Conservation (phyloP, 2,329 filamentous ascomycete genomes). For the Ophiostoma tasmaniense region DNA sequence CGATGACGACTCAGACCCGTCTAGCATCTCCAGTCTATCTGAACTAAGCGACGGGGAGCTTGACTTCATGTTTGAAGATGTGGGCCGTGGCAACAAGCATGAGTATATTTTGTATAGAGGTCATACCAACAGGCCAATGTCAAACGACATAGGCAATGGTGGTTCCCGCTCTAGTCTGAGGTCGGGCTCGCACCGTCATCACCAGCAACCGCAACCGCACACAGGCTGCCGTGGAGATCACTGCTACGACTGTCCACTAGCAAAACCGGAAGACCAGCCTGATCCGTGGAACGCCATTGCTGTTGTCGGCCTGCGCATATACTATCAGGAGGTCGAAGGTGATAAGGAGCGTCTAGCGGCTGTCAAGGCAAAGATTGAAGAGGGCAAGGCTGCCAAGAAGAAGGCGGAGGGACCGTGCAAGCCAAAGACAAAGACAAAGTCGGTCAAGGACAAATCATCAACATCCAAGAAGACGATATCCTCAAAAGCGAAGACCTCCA, state of each 20-base stretch:
- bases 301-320: slow-evolving; percentile 52
- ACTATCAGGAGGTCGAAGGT: slow-evolving; percentile 35
- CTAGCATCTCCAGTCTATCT: slow-evolving; percentile 23
- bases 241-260: background rate
- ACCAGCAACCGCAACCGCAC: background rate
- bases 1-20: slow-evolving; percentile 20
- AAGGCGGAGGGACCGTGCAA: background rate
- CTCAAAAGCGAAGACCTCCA: background rate
- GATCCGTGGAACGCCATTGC: slow-evolving; percentile 56
- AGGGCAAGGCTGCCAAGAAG: background rate
- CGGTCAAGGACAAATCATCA: background rate
- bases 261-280: slow-evolving; percentile 1
- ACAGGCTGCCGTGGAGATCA: background rate
- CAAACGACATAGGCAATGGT: background rate
- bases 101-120: background rate
- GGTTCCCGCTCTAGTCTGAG: background rate
- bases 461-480: background rate
- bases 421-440: background rate
- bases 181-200: background rate
- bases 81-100: slow-evolving; percentile 7
- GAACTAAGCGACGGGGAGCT: slow-evolving; percentile 27
- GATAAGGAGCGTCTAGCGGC: background rate
- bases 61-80: slow-evolving; percentile 22
- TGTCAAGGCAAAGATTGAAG: background rate
- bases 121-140: background rate